phyloP scores from a whole-genome alignment of 2,329 filamentous ascomycete species.

The Claviceps sp. region DNA sequence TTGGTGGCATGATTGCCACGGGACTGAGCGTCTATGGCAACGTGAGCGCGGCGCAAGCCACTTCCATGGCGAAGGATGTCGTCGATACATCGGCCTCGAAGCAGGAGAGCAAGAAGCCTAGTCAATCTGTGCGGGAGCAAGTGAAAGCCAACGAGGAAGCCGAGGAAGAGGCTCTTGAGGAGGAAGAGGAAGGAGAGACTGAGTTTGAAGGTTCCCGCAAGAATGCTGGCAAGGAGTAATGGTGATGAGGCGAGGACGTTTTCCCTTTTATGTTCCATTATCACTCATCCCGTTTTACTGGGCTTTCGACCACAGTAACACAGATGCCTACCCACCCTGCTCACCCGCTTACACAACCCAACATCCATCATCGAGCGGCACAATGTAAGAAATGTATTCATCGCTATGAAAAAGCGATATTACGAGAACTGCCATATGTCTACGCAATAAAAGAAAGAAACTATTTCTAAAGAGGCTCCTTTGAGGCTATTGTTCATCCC shows the following conservation, averaged over 20 bases:
- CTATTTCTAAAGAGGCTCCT: too few relatives aligned
- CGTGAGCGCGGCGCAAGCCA: slow-evolving; percentile 68
- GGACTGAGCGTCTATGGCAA: slow-evolving; percentile 93
- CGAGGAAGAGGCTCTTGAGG: slow-evolving; percentile 6
- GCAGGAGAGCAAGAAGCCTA: slow-evolving; percentile 6
- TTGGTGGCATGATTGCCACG: slow-evolving; percentile 91
- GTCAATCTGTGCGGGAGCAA: slow-evolving; percentile 10
- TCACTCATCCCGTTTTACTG: not conserved
- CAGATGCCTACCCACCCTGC: not conserved
- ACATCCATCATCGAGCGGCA: too few relatives aligned
- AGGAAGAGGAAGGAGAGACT: slow-evolving; percentile 23
- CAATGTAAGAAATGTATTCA: not conserved
- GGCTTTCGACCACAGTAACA: not conserved
- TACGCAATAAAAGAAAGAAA: too few relatives aligned
- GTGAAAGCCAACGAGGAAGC: slow-evolving; percentile 7
- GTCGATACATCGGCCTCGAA: slow-evolving; percentile 17
- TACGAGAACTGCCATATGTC: too few relatives aligned
- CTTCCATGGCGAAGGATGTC: slow-evolving; percentile 44
- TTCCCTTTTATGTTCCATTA: not conserved
- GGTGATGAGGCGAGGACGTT: slow-evolving; percentile 8
- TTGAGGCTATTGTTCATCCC: too few relatives aligned
- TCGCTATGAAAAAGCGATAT: too few relatives aligned
- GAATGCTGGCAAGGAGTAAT: slow-evolving; percentile 20
- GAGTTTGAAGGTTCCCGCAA: slow-evolving; percentile 28
- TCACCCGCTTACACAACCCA: not conserved